Conservation (phyloP, 176 grass and related monocot species). For the Oryza nivara region DNA sequence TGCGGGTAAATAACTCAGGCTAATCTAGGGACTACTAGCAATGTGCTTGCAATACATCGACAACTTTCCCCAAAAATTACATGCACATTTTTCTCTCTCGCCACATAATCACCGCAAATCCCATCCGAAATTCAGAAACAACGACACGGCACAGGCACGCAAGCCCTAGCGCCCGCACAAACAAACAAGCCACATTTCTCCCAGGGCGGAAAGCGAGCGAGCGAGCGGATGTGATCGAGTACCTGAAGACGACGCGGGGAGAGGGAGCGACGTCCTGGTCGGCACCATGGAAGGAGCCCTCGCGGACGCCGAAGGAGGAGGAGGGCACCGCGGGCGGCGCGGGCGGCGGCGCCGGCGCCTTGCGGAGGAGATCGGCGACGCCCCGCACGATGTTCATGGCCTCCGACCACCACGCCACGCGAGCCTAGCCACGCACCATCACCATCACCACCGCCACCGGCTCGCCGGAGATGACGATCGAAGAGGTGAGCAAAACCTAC, state of each 20-base stretch:
- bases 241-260: slow-evolving; percentile 76
- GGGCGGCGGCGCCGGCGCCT: slow-evolving; percentile 61
- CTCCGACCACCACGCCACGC: neutral
- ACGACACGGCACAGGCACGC: neutral
- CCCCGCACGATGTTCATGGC: slow-evolving; percentile 88
- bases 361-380: slow-evolving; percentile 86
- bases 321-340: slow-evolving; percentile 4
- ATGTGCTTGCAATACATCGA: neutral
- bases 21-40: neutral
- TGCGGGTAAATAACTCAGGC: neutral
- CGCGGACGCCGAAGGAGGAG: slow-evolving; percentile 20
- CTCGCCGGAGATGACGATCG: neutral
- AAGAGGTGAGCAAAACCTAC: no score
- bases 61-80: neutral
- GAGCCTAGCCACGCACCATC: slow-evolving; percentile 34
- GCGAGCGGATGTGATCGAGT: neutral
- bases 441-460: neutral
- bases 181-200: neutral
- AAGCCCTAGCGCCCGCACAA: neutral
- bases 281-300: neutral
- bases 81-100: neutral
- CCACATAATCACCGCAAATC: neutral
- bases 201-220: neutral
- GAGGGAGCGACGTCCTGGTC: slow-evolving; percentile 46
- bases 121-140: neutral